These are phyloP conservation scores for Acacia acuminata DNA, from an alignment of 306 rosid genomes.

Conservation along the genomic window DNA sequence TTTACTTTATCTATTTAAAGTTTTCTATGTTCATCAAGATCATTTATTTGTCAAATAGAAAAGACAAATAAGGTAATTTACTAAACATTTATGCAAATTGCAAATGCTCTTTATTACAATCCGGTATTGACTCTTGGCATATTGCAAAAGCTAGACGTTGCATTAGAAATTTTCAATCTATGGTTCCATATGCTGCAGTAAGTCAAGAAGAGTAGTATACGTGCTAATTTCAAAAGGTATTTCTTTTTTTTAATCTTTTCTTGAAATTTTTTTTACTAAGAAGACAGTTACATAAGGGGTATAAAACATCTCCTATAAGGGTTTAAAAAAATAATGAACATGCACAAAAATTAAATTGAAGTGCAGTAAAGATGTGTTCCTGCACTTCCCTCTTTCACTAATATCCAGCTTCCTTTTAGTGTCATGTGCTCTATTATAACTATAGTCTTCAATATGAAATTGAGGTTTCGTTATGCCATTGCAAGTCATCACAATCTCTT, in stretches of 20 bases:
- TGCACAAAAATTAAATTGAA: background rate
- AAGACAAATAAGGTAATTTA: background rate
- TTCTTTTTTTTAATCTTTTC: background rate
- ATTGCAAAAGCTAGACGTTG: slow-evolving; percentile 77
- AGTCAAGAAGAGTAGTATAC: slow-evolving; percentile 76
- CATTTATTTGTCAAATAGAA: background rate
- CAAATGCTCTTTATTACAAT: slow-evolving; percentile 92
- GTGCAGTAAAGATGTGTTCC: slow-evolving; percentile 42
- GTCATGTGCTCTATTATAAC: slow-evolving; percentile 3
- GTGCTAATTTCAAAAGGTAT: slow-evolving; percentile 74
- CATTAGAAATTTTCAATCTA: slow-evolving; percentile 77
- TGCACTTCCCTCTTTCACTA: background rate
- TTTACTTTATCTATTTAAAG: slow-evolving; percentile 17
- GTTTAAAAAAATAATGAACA: background rate
- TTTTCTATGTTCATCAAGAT: slow-evolving; percentile 23
- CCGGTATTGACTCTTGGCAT: slow-evolving; percentile 73
- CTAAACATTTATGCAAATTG: slow-evolving; percentile 53
- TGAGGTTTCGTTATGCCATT: slow-evolving; percentile 15
- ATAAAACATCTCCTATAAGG: background rate
- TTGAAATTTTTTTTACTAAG: background rate
- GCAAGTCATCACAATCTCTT: slow-evolving; percentile 2
- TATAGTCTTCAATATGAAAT: background rate
- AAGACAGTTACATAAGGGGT: background rate
- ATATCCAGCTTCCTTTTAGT: background rate
- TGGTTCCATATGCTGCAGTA: slow-evolving; percentile 92